Conservation (phyloP, 306 rosid genomes). For the Cucurbita pepo region DNA sequence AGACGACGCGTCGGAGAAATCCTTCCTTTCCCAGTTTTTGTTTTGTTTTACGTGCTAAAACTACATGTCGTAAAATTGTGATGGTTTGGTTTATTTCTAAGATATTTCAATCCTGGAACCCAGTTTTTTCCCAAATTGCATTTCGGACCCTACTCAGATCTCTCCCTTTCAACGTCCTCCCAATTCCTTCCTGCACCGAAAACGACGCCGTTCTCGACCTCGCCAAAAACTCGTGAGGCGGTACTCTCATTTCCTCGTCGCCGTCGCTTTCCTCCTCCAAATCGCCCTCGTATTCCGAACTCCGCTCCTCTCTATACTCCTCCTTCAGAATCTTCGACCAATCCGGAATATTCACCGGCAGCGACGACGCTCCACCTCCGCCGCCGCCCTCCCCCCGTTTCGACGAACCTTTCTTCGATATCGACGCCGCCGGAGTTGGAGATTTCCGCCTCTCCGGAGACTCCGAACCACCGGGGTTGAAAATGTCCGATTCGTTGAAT, state of each 20-base stretch:
- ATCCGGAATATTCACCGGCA: slow-evolving; percentile 70
- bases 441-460: slow-evolving; percentile 28
- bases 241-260: slow-evolving; percentile 25
- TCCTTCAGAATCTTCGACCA: slow-evolving; percentile 75
- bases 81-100: too few species aligned
- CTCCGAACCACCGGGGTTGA: slow-evolving; percentile 26
- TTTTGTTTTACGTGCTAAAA: neutral
- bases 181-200: slow-evolving; percentile 21
- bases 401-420: slow-evolving; percentile 12
- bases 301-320: slow-evolving; percentile 37
- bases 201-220: slow-evolving; percentile 64
- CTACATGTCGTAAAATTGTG: neutral
- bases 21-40: neutral
- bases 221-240: slow-evolving; percentile 85
- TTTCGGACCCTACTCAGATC: slow-evolving; percentile 82
- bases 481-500: slow-evolving; percentile 64
- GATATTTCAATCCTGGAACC: slow-evolving; percentile 41
- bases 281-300: slow-evolving; percentile 8
- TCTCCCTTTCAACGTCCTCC: slow-evolving; percentile 30
- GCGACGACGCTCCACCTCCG: slow-evolving; percentile 28
- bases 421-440: slow-evolving; percentile 12
- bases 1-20: neutral
- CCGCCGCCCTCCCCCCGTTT: slow-evolving; percentile 12
- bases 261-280: slow-evolving; percentile 10
- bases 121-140: slow-evolving; percentile 82